These are phyloP conservation scores for Coccomyxa subellipsoidea DNA, from an alignment of 163 green algal genomes.

Conservation along the genomic window DNA sequence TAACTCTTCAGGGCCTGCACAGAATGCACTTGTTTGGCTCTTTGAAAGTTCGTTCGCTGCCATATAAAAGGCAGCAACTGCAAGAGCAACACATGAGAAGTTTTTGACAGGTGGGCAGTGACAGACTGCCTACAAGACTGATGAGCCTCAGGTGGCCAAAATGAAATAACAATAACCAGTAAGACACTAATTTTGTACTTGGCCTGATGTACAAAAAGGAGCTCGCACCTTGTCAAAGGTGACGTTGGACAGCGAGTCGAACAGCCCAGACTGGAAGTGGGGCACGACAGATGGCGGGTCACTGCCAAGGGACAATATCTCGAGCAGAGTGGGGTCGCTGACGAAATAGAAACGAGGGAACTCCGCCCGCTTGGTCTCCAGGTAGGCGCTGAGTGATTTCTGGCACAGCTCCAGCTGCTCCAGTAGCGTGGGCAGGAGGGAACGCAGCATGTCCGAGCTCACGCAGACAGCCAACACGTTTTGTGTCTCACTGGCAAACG, in stretches of 20 bases:
- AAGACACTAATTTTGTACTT: too few species aligned
- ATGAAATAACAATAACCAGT: too few species aligned
- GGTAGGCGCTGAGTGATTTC: slow-evolving; percentile 86
- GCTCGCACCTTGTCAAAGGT: slow-evolving; percentile 79
- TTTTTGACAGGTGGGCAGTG: too few species aligned
- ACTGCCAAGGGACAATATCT: slow-evolving; percentile 91
- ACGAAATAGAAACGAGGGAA: slow-evolving; percentile 94
- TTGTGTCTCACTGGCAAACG: slow-evolving; percentile 65
- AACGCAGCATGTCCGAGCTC: slow-evolving; percentile 86
- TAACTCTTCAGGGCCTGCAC: too few species aligned
- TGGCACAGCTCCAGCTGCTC: slow-evolving; percentile 96
- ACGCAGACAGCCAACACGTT: slow-evolving; percentile 83
- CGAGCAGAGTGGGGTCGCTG: slow-evolving; percentile 90
- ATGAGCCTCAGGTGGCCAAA: too few species aligned
- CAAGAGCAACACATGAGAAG: too few species aligned
- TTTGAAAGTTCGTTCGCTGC: too few species aligned
- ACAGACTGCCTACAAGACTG: too few species aligned
- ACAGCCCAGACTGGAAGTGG: slow-evolving; percentile 94
- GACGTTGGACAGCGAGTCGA: slow-evolving; percentile 85
- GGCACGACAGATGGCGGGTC: slow-evolving; percentile 86
- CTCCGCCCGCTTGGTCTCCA: slow-evolving; percentile 85
- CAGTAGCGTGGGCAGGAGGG: slow-evolving; percentile 84
- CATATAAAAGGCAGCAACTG: too few species aligned
- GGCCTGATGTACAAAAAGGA: too few species aligned
- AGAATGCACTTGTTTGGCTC: too few species aligned